Percentiles rank a stretch among this genome's conserved stretches.
Evolutionary conservation across 352 stramenopile genomes (phyloP).

Genomic region (Globisporangium irregulare): DNA sequence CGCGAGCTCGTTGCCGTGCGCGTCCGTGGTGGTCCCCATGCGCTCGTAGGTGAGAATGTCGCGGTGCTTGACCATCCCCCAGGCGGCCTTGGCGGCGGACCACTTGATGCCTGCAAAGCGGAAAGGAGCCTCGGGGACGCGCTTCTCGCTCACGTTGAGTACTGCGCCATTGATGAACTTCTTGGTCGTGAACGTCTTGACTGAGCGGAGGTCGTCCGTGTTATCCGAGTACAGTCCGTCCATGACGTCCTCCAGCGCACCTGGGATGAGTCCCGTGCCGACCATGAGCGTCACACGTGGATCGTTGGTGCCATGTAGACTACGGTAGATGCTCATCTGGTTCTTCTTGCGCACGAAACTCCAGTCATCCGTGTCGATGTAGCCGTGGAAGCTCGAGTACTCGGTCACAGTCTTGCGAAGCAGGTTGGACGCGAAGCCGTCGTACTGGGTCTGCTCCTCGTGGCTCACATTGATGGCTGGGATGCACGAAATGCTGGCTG

Average conservation of each 20-base stretch:
- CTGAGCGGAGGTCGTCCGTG: background rate
- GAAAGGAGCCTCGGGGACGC: no score
- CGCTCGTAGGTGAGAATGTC: no score
- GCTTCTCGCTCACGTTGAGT: no score
- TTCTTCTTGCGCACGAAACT: conserved; percentile 12
- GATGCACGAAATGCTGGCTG: conserved; percentile 6
- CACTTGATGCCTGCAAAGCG: no score
- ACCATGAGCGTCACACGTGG: conserved; percentile 10
- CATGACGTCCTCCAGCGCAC: conserved; percentile 29
- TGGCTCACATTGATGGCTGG: conserved; percentile 8
- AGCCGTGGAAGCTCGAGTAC: conserved; percentile 17
- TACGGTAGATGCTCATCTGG: conserved; percentile 15
- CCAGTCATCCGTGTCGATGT: conserved; percentile 16
- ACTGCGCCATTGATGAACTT: no score
- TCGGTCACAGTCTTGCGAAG: conserved; percentile 11
- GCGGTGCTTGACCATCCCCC: no score
- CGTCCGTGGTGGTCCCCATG: no score
- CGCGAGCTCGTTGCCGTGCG: no score
- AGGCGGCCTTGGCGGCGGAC: no score
- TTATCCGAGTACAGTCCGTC: conserved; percentile 24
- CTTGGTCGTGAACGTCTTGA: no score
- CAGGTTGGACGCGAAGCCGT: conserved; percentile 4
- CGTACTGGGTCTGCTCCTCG: conserved; percentile 14
- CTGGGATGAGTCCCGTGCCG: conserved; percentile 9
- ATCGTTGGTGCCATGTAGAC: background rate